Conservation (phyloP, 345 rosid species). For the Syzygium oleosum region DNA sequence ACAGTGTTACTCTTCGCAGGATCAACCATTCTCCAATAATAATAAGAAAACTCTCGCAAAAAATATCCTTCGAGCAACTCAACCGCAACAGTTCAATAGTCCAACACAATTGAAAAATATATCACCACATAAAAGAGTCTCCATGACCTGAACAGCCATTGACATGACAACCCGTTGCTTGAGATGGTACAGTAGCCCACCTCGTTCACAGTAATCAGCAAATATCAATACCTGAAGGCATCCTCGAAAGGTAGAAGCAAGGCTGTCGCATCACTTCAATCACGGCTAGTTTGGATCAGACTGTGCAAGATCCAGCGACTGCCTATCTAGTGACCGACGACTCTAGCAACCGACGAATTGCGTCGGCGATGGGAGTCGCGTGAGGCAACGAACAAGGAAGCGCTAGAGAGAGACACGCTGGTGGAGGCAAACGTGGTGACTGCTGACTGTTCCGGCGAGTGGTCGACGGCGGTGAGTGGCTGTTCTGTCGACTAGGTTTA, state of each 20-base stretch:
- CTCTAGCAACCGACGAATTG: too few relatives aligned
- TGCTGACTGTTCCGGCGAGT: not conserved
- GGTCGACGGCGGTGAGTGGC: fast-evolving
- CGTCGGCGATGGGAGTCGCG: too few relatives aligned
- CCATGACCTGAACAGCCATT: not conserved
- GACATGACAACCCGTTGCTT: not conserved
- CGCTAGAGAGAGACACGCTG: not conserved
- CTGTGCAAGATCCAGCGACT: too few relatives aligned
- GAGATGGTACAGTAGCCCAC: not conserved
- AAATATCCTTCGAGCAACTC: not conserved
- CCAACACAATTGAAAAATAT: not conserved
- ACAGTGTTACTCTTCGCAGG: not conserved
- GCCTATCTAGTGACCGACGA: too few relatives aligned
- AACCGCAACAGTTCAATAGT: not conserved
- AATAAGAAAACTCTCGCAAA: too few relatives aligned
- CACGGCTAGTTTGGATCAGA: too few relatives aligned
- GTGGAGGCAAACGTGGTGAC: not conserved
- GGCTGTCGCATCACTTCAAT: too few relatives aligned
- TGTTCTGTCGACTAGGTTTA: not conserved
- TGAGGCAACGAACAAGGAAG: not conserved
- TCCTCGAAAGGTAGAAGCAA: too few relatives aligned
- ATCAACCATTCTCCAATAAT: not conserved
- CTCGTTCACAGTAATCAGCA: not conserved
- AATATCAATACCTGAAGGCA: not conserved
- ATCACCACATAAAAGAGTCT: too few relatives aligned